Evolutionary conservation across 768 basidiomycete genomes (phyloP), one percentile per base, ranked within the genome.

Genomic region (Phaffia tasmanica): DNA sequence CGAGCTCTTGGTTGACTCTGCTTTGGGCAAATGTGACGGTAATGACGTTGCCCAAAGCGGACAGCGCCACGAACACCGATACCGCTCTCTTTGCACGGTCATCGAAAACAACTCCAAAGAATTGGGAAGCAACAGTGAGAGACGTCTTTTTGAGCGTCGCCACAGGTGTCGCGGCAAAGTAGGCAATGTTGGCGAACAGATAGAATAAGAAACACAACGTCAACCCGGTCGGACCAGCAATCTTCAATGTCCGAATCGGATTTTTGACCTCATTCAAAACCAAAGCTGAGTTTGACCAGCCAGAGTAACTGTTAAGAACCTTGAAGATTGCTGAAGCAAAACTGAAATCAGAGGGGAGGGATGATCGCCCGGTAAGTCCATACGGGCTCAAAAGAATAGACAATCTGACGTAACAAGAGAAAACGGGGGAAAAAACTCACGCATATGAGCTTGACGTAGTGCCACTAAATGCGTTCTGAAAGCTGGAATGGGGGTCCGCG

Each of bases 281-380:
- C 62, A 82, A 82, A 70, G 83, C 83, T 29, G 81, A 80, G 55
- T 80, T 81, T 1, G 81, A 81, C 83, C 83, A 83, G 6, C 83
- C 83, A 1, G 72, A 54, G 64, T 80, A 81, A 1, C 79, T 72
- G 63, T 78, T 77, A 27, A 84, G 74, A 29, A 84, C 81, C 68
- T 84, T 83, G 79, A 82, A 83, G 0, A 79, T 83, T 2, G 82
- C 83, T 0, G 83, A 82, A 0, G 82, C 83, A 64, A 83, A 85
- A 27, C 81, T 81, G 68, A 82, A 81, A 55, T 81, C 79, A 58
- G 80, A 82, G 47, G 78, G 11, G 35, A 42, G 11, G 35, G 35
- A 5, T 11, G 35, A 4, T 42, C 11, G 35, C 35, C 11, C 11
- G 35, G 11, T 42, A 11, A 42, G 35, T 42, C 35, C 35, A 42